phyloP scores from a whole-genome alignment of 352 stramenopile species.

The Phytophthora boehmeriae region DNA sequence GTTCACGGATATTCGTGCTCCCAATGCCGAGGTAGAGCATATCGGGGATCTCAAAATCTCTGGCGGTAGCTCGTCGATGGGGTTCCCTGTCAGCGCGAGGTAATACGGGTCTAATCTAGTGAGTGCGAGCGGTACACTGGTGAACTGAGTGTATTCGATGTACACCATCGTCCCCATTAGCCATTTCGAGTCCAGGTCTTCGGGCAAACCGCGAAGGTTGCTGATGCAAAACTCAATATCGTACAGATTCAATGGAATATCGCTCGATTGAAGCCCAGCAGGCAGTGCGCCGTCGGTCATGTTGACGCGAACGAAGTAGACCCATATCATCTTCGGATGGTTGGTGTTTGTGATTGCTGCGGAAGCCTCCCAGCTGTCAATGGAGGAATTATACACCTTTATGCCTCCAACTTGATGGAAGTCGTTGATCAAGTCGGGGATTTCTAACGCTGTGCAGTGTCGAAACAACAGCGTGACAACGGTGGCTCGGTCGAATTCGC shows the following conservation, averaged over 20 bases:
- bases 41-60: constrained; percentile 24
- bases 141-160: constrained; percentile 34
- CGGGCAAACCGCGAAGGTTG: constrained; percentile 38
- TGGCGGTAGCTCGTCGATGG: constrained; percentile 28
- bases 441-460: constrained; percentile 43
- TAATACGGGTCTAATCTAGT: constrained; percentile 23
- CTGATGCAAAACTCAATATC: constrained; percentile 47
- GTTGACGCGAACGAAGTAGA: constrained; percentile 42
- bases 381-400: constrained; percentile 56
- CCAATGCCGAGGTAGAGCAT: constrained; percentile 25
- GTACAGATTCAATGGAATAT: not conserved
- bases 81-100: constrained; percentile 33
- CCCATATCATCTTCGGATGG: constrained; percentile 36
- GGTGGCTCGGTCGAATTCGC: not conserved
- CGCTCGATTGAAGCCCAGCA: constrained; percentile 16
- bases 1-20: constrained; percentile 13
- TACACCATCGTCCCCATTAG: constrained; percentile 24
- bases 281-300: constrained; percentile 39
- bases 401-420: no score
- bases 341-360: constrained; percentile 29
- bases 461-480: constrained; percentile 43
- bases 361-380: constrained; percentile 28
- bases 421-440: no score
- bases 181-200: constrained; percentile 47
- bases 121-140: constrained; percentile 23